phyloP scores from a whole-genome alignment of 2,329 filamentous ascomycete genomes.

The Didymella lethalis region DNA sequence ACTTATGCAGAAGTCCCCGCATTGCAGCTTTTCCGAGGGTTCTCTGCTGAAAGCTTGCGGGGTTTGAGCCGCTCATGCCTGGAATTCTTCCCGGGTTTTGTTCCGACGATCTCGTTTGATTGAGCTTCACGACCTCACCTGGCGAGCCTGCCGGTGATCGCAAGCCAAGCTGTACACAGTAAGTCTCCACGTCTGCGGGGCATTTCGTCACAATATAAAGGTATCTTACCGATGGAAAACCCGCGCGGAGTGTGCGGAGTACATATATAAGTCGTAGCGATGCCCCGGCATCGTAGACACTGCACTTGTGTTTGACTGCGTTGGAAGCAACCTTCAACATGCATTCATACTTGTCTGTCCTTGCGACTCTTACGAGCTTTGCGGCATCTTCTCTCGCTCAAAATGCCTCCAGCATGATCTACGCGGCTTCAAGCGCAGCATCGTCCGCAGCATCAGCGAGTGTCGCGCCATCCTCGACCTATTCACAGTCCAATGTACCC shows the following conservation, averaged over 20 bases:
- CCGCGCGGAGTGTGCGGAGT: not conserved
- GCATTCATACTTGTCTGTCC: not conserved
- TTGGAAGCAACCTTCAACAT: not conserved
- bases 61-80: not conserved
- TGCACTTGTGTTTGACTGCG: not conserved
- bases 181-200: constrained; percentile 9
- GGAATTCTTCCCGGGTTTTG: constrained; percentile 7
- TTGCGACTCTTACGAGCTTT: constrained; percentile 1
- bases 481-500: constrained; percentile 35
- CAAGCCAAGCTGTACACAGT: constrained; percentile 10
- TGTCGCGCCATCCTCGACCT: constrained; percentile 25
- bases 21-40: not conserved
- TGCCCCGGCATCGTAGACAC: no score
- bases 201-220: constrained; percentile 12
- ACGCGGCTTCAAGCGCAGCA: not conserved
- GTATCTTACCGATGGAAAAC: not conserved
- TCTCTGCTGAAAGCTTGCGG: not conserved
- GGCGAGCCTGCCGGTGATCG: not conserved
- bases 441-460: not conserved
- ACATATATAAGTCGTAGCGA: constrained; percentile 2
- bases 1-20: not conserved
- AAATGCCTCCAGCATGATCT: not conserved
- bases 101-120: constrained; percentile 5
- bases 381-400: not conserved
- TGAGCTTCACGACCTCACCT: not conserved